These are phyloP conservation scores for Ordospora pajunii DNA, from an alignment of 371 early-diverging fungal species.

Conservation along the genomic window DNA sequence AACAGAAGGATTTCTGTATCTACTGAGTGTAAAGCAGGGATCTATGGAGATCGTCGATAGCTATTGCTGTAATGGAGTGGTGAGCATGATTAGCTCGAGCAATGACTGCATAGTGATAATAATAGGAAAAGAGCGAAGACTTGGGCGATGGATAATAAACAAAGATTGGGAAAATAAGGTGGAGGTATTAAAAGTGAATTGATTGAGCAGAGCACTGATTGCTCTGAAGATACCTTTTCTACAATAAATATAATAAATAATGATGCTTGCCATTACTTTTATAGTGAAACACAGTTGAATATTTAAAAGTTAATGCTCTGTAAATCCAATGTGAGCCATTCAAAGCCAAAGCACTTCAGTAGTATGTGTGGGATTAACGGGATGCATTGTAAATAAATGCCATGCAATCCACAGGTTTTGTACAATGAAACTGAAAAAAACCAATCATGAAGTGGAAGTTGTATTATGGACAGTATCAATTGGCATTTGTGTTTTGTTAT, in stretches of 20 bases:
- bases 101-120: neutral
- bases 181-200: neutral
- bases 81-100: neutral
- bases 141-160: neutral
- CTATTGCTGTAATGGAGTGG: neutral
- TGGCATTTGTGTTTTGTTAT: neutral
- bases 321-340: too few species aligned
- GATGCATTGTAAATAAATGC: too few species aligned
- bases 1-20: neutral
- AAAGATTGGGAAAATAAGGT: constrained; percentile 1
- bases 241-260: too few species aligned
- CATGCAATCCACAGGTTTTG: too few species aligned
- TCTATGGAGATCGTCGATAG: neutral
- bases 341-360: too few species aligned
- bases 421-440: too few species aligned
- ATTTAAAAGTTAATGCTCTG: too few species aligned
- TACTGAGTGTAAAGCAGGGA: neutral
- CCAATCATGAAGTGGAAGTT: neutral
- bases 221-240: neutral
- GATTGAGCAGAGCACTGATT: too few species aligned
- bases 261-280: too few species aligned
- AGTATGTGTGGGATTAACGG: too few species aligned
- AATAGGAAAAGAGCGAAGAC: neutral
- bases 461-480: neutral
- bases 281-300: too few species aligned